Base-by-base conservation (phyloP, 805 yeast genomes). In the Metschnikowia similis region DNA sequence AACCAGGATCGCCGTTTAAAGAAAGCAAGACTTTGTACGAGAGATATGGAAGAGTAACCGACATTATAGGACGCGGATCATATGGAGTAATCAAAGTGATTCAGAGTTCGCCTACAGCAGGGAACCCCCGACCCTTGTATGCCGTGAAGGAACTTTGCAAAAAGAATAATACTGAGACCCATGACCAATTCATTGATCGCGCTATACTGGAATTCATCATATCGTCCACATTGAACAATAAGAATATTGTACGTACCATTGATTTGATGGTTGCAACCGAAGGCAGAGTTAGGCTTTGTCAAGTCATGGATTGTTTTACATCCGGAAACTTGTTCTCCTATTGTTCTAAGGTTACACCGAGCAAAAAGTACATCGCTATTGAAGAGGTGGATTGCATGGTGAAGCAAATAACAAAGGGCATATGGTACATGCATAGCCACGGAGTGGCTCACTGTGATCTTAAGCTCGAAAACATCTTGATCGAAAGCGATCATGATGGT, bases 401-500 rank as follows among this genome's bases (percentile, higher is more conserved):
- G 72, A 90, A 90, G 63, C 97, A 91, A 65, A 78, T 89, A 34
- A 71, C 91, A 55, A 81, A 84, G 56, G 97, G 96, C 1, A 78
- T 91, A 30, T 78, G 83, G 29, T 89, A 87, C 66, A 84, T 92
- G 84, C 97, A 91, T 66, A 79, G 83, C 8, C 90, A 85, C 67
- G 97, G 97, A 32, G 92, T 91, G 30, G 92, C 97, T 0, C 97
- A 91, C 66, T 87, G 96, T 62, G 97, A 91, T 63, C 72, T 91
- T 53, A 91, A 91, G 67, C 90, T 96, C 10, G 97, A 91, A 62
- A 91, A 91, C 65, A 72, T 91, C 28, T 65, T 91, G 35, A 70
- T 91, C 41, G 53, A 49, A 27, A 57, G 52, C 47, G 95, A 8
- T 75, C 21, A 13, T 16, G 38, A 34, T 35, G 35, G 41, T n/a